Conservation (phyloP, 768 basidiomycete genomes). For the Filobasidium floriforme region DNA sequence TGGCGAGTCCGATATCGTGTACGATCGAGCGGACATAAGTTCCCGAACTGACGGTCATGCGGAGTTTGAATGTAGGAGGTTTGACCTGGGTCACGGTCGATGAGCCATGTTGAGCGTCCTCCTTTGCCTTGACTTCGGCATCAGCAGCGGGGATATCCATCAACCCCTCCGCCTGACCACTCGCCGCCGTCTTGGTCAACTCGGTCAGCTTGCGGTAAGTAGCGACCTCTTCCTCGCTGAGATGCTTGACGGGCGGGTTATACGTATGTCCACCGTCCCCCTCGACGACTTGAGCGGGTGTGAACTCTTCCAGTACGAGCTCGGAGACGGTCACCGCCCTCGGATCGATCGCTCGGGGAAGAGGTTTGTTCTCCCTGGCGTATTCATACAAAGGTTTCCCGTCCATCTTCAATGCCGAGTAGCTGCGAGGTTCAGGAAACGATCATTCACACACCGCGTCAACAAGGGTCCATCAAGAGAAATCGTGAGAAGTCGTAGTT, state of each 20-base stretch:
- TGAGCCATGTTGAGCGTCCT: conserved; percentile 22
- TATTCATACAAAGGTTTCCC: conserved; percentile 93
- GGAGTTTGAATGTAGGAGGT: conserved; percentile 74
- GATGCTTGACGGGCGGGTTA: conserved; percentile 63
- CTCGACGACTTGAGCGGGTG: conserved; percentile 45
- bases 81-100: conserved; percentile 30
- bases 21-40: conserved; percentile 95
- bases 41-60: conserved; percentile 89
- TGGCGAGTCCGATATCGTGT: conserved; percentile 75
- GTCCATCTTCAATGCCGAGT: conserved; percentile 98
- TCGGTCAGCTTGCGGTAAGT: conserved; percentile 61
- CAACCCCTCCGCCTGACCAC: conserved; percentile 5
- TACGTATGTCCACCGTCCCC: conserved; percentile 60
- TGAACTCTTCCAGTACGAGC: conserved; percentile 71
- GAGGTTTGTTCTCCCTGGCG: conserved; percentile 77
- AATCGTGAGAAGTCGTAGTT: conserved; percentile 2
- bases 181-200: conserved; percentile 36
- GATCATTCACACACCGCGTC: no score
- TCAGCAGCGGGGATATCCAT: conserved; percentile 2
- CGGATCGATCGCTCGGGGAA: conserved; percentile 87
- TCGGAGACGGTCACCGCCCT: conserved; percentile 74
- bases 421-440: conserved; percentile 51
- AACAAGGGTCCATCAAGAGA: no score
- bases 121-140: background rate
- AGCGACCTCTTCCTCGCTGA: conserved; percentile 61